Percentiles rank a stretch among this genome's conserved stretches.
Conservation (phyloP, 164 flowering plant species). For the Stephania cephalantha region DNA sequence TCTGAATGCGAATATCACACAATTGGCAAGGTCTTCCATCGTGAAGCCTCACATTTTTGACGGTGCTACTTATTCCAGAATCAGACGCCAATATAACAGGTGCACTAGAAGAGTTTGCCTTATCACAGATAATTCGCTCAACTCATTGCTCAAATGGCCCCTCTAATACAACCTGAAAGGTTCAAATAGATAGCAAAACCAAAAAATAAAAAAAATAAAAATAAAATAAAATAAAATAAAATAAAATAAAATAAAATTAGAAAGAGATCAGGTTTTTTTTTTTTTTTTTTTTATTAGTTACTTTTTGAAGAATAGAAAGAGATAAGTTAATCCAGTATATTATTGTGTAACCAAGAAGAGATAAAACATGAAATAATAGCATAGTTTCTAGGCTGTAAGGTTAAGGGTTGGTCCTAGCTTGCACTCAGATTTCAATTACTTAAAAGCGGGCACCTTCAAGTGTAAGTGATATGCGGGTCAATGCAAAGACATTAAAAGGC, state of each 20-base stretch:
- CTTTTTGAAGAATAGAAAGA: neutral
- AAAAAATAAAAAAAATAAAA: constrained; percentile 10
- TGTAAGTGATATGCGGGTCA: neutral
- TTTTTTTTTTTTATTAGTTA: too few species aligned
- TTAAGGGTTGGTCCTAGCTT: neutral
- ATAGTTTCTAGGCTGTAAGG: neutral
- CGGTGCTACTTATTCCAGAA: constrained; percentile 42
- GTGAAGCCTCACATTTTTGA: constrained; percentile 34
- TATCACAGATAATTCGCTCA: constrained; percentile 64
- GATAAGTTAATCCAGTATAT: neutral
- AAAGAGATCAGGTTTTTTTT: too few species aligned
- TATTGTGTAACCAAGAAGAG: neutral
- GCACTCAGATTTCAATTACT: neutral
- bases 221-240: too few species aligned
- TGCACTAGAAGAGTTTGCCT: constrained; percentile 58
- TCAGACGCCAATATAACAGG: constrained; percentile 68
- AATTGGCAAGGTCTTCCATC: constrained; percentile 45
- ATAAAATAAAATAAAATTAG: too few species aligned
- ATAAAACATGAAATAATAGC: too few species aligned
- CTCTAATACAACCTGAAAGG: constrained; percentile 68
- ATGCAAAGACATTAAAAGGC: constrained; percentile 2
- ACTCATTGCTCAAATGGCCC: constrained; percentile 87
- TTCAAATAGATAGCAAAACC: constrained; percentile 10
- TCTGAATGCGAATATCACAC: constrained; percentile 56
- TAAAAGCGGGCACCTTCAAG: neutral